Conservation (phyloP, 2,329 filamentous ascomycete species). For the Apiospora saccharicola region DNA sequence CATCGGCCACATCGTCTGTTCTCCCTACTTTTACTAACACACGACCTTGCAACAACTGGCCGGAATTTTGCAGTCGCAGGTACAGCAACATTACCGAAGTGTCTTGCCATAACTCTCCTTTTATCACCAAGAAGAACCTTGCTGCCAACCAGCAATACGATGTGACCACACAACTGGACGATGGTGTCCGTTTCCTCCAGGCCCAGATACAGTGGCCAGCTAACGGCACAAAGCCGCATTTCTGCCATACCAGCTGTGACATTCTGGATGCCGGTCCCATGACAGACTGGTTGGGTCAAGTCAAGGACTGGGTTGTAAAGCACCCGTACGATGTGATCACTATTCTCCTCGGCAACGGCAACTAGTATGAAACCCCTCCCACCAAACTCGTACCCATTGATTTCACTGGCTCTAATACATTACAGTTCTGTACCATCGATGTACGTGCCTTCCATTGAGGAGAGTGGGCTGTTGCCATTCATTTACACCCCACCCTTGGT, state of each 20-base stretch:
- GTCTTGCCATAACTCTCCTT: conserved; percentile 83
- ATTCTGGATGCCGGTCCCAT: conserved; percentile 83
- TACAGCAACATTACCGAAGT: conserved; percentile 86
- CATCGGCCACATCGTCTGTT: conserved; percentile 50
- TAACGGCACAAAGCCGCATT: conserved; percentile 65
- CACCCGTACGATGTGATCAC: conserved; percentile 91
- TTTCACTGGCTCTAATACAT: neutral
- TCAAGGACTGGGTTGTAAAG: conserved; percentile 74
- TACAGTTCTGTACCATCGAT: conserved; percentile 59
- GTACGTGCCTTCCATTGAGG: conserved; percentile 73
- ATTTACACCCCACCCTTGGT: conserved; percentile 75
- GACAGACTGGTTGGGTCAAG: conserved; percentile 72
- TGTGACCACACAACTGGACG: conserved; percentile 77
- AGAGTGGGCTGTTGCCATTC: conserved; percentile 75
- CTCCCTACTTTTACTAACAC: conserved; percentile 68
- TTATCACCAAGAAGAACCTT: conserved; percentile 72
- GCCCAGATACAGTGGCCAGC: conserved; percentile 67
- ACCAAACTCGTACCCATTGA: neutral
- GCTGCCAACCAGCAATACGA: conserved; percentile 77
- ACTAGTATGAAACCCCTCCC: conserved; percentile 56
- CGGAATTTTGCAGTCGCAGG: conserved; percentile 77
- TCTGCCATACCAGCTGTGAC: conserved; percentile 87
- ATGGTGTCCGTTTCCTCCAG: conserved; percentile 73
- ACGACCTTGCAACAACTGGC: conserved; percentile 79
- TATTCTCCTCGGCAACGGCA: conserved; percentile 84